These are phyloP conservation scores for Sisymbrium altissimum DNA, from an alignment of 345 rosid genomes.

Conservation along the genomic window DNA sequence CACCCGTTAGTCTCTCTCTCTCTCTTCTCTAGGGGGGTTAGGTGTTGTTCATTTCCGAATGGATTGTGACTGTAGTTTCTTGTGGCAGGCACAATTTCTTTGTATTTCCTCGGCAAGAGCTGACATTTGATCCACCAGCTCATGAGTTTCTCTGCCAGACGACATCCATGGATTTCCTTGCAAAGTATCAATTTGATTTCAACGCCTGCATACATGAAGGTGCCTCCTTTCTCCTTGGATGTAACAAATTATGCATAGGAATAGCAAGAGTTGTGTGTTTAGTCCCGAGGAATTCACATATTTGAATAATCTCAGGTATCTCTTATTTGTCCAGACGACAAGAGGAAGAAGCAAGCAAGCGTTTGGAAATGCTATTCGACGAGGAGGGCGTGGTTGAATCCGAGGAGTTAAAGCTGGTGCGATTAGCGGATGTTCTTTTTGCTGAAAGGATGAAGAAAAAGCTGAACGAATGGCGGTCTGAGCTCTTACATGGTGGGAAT, in stretches of 20 bases:
- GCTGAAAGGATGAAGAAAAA: constrained; percentile 77
- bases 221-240: constrained; percentile 27
- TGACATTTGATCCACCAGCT: constrained; percentile 45
- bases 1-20: constrained; percentile 56
- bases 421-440: constrained; percentile 60
- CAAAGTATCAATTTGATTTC: constrained; percentile 89
- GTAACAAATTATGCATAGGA: too few species aligned
- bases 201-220: constrained; percentile 81
- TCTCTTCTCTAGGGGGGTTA: neutral
- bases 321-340: constrained; percentile 90
- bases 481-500: constrained; percentile 41
- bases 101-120: constrained; percentile 72
- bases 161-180: constrained; percentile 77
- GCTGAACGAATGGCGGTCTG: constrained; percentile 61
- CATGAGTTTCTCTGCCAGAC: constrained; percentile 88
- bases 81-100: constrained; percentile 78
- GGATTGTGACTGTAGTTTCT: neutral
- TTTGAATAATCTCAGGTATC: constrained; percentile 67
- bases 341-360: constrained; percentile 55
- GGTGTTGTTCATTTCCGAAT: neutral
- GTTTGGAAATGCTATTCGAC: constrained; percentile 28
- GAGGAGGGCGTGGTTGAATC: constrained; percentile 37
- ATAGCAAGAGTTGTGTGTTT: neutral
- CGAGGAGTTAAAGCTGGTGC: constrained; percentile 41
- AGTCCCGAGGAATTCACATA: constrained; percentile 34